phyloP scores from a whole-genome alignment of 2,329 filamentous ascomycete species.

The Didymella exigua region DNA sequence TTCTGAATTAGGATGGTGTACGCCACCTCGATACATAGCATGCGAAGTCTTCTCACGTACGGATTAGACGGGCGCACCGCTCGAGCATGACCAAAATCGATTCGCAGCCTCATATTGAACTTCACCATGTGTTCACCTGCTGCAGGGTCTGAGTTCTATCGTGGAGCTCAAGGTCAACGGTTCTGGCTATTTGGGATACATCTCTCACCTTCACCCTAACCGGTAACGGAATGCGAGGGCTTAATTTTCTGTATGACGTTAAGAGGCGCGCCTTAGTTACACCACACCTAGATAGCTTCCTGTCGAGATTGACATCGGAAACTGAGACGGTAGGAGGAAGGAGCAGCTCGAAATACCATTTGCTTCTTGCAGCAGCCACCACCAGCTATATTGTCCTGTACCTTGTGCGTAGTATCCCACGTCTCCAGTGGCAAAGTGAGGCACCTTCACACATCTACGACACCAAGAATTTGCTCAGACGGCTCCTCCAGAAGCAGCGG shows the following conservation, averaged over 20 bases:
- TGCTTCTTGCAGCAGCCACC: neutral
- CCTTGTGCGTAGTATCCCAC: neutral
- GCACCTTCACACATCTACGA: neutral
- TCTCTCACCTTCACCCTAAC: neutral
- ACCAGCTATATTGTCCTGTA: neutral
- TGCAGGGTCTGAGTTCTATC: neutral
- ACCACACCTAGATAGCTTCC: neutral
- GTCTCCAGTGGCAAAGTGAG: neutral
- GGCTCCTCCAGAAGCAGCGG: constrained; percentile 20
- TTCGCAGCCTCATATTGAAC: neutral
- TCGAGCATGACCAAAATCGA: neutral
- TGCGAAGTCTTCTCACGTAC: neutral
- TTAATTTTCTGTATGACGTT: neutral
- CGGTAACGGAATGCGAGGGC: neutral
- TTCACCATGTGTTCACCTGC: neutral
- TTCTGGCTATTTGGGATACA: neutral
- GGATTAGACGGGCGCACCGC: neutral
- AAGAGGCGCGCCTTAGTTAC: neutral
- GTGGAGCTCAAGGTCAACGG: neutral
- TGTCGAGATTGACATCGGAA: neutral
- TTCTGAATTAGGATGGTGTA: neutral
- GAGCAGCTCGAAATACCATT: neutral
- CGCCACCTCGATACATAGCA: neutral
- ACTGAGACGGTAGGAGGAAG: neutral
- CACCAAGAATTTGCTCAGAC: constrained; percentile 11